Evolutionary conservation across 495 filamentous ascomycete species (phyloP).

Genomic region (Usnea hakonensis): DNA sequence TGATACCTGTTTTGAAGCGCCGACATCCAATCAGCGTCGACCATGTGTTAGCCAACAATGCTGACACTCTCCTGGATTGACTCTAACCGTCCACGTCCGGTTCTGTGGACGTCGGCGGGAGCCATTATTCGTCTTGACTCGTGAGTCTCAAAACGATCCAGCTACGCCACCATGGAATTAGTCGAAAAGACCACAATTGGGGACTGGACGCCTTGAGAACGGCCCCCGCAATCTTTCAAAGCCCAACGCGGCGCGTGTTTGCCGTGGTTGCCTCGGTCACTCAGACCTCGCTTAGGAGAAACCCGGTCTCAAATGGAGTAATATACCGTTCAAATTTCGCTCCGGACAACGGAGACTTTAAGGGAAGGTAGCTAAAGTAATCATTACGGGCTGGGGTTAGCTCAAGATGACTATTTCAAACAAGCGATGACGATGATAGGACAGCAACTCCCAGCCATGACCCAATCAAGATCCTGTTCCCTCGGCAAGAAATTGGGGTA

Average conservation of each 20-base stretch:
- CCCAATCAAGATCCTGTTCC: neutral
- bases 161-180: constrained; percentile 12
- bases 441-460: neutral
- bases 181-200: constrained; percentile 3
- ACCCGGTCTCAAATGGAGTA: neutral
- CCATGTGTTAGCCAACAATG: neutral
- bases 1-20: neutral
- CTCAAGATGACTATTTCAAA: neutral
- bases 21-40: neutral
- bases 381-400: neutral
- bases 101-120: neutral
- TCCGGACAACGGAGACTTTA: neutral
- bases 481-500: too few relatives aligned
- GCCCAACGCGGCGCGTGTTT: constrained; percentile 9
- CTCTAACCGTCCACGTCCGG: constrained; percentile 1
- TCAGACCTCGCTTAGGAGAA: constrained; percentile 5
- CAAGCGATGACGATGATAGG: neutral
- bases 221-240: constrained; percentile 11
- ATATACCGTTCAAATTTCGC: neutral
- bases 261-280: constrained; percentile 4
- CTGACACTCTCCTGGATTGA: neutral
- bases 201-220: neutral
- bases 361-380: neutral
- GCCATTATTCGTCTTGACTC: neutral
- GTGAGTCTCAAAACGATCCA: neutral